A percentile compares a stretch with the other conserved stretches of the same genome.
These are phyloP conservation scores for Ophiostoma pallidulum DNA, from an alignment of 2,329 filamentous ascomycete species.

Conservation along the genomic window DNA sequence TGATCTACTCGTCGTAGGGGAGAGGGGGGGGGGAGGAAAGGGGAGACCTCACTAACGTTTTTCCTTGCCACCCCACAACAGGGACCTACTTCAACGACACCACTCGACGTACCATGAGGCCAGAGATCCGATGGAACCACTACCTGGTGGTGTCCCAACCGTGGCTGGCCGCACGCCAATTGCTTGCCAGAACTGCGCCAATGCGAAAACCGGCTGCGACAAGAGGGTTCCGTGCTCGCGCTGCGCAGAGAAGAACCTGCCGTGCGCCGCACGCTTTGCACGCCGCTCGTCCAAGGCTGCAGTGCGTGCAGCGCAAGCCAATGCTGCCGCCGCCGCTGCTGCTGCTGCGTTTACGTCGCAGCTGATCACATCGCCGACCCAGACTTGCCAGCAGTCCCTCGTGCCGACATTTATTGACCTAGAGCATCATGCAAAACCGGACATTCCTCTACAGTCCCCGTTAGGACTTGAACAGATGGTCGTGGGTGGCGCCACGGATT, in stretches of 20 bases:
- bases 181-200: constrained; percentile 40
- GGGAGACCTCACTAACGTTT: constrained; percentile 11
- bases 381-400: constrained; percentile 21
- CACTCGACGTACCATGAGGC: constrained; percentile 42
- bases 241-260: constrained; percentile 39
- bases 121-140: constrained; percentile 35
- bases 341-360: constrained; percentile 23
- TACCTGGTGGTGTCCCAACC: constrained; percentile 33
- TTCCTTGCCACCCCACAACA: constrained; percentile 17
- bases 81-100: constrained; percentile 43
- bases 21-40: too few relatives aligned
- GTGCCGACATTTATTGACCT: constrained; percentile 31
- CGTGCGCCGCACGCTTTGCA: constrained; percentile 40
- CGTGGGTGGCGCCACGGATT: not conserved
- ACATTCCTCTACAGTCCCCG: constrained; percentile 1
- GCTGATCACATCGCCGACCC: constrained; percentile 17
- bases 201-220: constrained; percentile 42
- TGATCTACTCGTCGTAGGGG: too few relatives aligned
- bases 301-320: constrained; percentile 33
- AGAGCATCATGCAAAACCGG: constrained; percentile 18
- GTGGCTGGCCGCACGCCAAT: constrained; percentile 36
- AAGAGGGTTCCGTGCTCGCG: constrained; percentile 40
- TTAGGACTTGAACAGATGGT: constrained; percentile 11
- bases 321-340: constrained; percentile 22
- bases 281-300: constrained; percentile 41